Base-by-base conservation (phyloP, 2,329 filamentous ascomycete species). In the Davidsoniella virescens region DNA sequence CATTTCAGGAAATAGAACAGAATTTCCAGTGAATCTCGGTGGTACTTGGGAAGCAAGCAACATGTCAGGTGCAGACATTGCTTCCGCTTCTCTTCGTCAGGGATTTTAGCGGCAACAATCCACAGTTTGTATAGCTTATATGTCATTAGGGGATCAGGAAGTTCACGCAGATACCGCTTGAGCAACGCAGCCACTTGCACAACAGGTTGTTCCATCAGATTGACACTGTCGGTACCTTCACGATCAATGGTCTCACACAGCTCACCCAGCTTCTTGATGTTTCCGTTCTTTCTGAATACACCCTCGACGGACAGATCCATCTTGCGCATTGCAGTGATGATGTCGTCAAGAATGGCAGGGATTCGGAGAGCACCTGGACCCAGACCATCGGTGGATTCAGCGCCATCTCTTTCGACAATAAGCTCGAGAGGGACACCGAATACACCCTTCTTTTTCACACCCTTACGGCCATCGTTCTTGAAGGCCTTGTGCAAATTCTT, bases 251-350 rank as follows among this genome's bases (percentile, higher is more conserved):
- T 72, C 51, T 93, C 86, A 38, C 87, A 82, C 5, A 93, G 71
- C 54, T 94, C 88, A 57, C 84, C 86, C 42, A 95, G 72, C 57
- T 88, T 85, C 64, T 92, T 90, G 68, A 98, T 95, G 64, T 96
- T 98, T 58, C 92, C 92, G 60, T 96, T 98, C 73, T 98, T 98
- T 58, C 92, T 81, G 76, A 98, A 98, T 18, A 98, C 88, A 59
- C 92, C 92, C 65, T 98, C 92, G 1, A 98, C 87, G 1, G 90
- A 96, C 69, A 98, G 87, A 64, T 98, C 92, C 87, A 98, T 96
- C 65, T 90, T 92, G 58, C 88, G 81, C 86, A 98, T 94, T 10
- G 88, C 87, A 3, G 85, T 84, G 37, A 98, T 82, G 45, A 90
- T 81, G 62, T 95, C 90, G 60, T 96, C 90, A n/a, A 98, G 76